Base-by-base conservation (phyloP, 257 asterid species). In the Cynanchum wilfordii region DNA sequence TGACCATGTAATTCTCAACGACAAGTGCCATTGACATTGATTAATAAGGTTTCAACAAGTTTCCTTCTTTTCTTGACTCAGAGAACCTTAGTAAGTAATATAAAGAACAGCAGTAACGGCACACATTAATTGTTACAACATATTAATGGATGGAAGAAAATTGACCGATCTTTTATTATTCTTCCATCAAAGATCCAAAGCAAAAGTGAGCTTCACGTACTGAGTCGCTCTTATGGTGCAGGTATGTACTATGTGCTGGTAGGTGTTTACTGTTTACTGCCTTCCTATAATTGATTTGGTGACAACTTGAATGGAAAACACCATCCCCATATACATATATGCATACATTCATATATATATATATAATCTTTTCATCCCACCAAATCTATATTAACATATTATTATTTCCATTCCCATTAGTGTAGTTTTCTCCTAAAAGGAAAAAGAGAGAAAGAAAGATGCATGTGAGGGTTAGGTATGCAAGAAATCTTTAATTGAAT, bases 201-300 rank as follows among this genome's bases (percentile, higher is more conserved):
- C 33, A 19, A 50, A 16, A 17, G 52, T 42, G 11, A 42, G 10
- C 47, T 8, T 42, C 47, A 42, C 8, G 10, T 42, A 42, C 7
- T 10, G n/a, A 42, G 1, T 7, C 2, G 1, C 47, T 42, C 47
- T 42, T 42, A 29, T 30, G 68, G 64, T 72, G 73, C 54, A 75
- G 81, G 68, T 27, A 20, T 42, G 24, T 71, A 47, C 44, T 52
- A 33, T 66, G 56, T 27, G 44, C 60, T 10, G 75, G 82, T 83
- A 80, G 87, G 78, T 72, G 47, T 42, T 42, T 36, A 50, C 19
- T 15, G 60, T 74, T 55, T 66, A 56, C 75, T 66, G 68, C 70
- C 74, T 7, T 56, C 63, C 40, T 72, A 78, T 77, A n/a, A 80
- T 79, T 80, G 79, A 70, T 81, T 80, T 72, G 82, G 86, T 82